Base-by-base conservation (phyloP, 1,284 basidiomycete genomes). In the Earliella scabrosa region DNA sequence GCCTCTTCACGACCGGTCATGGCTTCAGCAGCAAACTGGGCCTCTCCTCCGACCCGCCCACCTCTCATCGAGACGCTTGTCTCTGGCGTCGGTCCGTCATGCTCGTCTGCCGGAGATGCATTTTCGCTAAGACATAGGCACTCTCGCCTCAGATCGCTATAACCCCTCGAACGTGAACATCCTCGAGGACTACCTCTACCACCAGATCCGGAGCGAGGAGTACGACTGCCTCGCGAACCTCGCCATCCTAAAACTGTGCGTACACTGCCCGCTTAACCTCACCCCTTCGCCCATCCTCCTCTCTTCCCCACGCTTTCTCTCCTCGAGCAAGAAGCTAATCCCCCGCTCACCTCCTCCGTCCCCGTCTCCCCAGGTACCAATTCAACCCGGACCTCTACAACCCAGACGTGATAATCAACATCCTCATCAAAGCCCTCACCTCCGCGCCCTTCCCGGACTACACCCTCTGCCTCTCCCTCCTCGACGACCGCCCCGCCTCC, bases 371-470 rank as follows among this genome's bases (percentile, higher is more conserved):
- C 59, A 97, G 95, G 53, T 97, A 97, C 77, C 96, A 98, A 72
- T 98, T 98, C 79, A 98, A 98, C 78, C 87, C 93, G 18, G 87
- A 92, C 71, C 84, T 97, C 41, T 93, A 93, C 76, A 96, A 96
- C 77, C 88, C 93, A 8, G 93, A 96, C 67, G 91, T 96, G 20
- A 90, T 95, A 64, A 82, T 97, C 74, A 93, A 97, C 78, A 93
- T 98, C 72, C 90, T 98, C 68, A 83, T 95, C 73, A 97, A 98
- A 81, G 85, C 95, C 20, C 83, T 98, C 53, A 87, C 90, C 27
- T 83, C 87, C 2, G 81, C 86, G 32, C 91, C 93, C 36, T 86
- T 92, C 48, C 93, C 95, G 58, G 96, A 98, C 73, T 98, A 96
- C 77, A 92, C 91, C 71, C 90, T 98, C 58, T 97, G 93, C 70